Conservation (phyloP, 768 basidiomycete genomes). For the Mycena latifolia region DNA sequence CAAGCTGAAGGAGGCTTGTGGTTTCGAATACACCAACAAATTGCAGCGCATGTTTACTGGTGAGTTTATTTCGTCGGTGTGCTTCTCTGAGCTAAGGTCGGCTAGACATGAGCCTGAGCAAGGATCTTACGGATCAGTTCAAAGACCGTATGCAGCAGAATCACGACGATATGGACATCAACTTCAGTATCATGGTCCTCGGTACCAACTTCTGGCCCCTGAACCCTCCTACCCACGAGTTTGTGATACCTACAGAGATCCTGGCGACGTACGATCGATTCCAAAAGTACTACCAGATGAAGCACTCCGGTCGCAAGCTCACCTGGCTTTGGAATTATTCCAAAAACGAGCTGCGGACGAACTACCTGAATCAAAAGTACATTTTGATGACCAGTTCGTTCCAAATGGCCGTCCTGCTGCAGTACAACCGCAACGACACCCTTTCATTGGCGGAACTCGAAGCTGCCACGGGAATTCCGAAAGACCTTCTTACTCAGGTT, state of each 20-base stretch:
- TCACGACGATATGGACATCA: conserved; percentile 89
- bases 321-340: conserved; percentile 99
- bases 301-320: conserved; percentile 94
- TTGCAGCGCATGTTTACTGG: conserved; percentile 97
- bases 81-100: conserved; percentile 10
- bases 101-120: conserved; percentile 93
- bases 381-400: conserved; percentile 95
- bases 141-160: conserved; percentile 92
- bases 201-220: conserved; percentile 98
- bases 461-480: conserved; percentile 73
- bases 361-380: conserved; percentile 94
- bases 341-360: conserved; percentile 95
- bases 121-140: conserved; percentile 95
- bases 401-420: conserved; percentile 94
- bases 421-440: conserved; percentile 94
- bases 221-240: conserved; percentile 84
- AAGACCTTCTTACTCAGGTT: conserved; percentile 72
- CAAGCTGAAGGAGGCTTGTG: conserved; percentile 96
- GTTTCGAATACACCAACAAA: conserved; percentile 97
- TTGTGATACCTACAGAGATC: conserved; percentile 91
- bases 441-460: conserved; percentile 78
- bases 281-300: conserved; percentile 91
- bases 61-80: conserved; percentile 45
- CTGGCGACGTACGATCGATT: conserved; percentile 91
- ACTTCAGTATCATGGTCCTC: conserved; percentile 93